These are phyloP conservation scores for Botrytis hyacinthi DNA, from an alignment of 2,329 filamentous ascomycete species.

Conservation along the genomic window DNA sequence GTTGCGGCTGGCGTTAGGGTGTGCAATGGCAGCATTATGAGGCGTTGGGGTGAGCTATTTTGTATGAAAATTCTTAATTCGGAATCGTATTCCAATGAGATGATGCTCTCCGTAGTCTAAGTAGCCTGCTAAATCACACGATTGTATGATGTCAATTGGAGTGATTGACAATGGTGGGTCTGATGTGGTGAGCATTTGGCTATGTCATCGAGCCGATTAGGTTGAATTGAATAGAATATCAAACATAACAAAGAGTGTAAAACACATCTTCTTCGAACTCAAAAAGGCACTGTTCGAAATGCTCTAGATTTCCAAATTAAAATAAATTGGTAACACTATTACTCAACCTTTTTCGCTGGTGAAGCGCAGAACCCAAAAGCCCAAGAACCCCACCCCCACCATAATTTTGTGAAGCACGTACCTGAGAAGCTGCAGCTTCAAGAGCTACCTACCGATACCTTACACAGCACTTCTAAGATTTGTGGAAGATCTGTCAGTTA, in stretches of 20 bases:
- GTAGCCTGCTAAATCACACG: background rate
- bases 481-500: background rate
- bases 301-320: background rate
- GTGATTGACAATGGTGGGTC: background rate
- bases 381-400: constrained; percentile 8
- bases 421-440: background rate
- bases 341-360: background rate
- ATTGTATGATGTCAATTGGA: background rate
- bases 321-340: background rate
- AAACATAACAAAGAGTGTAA: background rate
- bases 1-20: constrained; percentile 5
- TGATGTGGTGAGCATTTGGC: background rate
- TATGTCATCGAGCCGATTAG: background rate
- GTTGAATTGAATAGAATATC: background rate
- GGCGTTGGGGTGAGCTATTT: constrained; percentile 17
- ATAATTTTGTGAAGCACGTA: constrained; percentile 8
- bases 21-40: constrained; percentile 11
- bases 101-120: background rate
- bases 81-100: background rate
- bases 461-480: background rate
- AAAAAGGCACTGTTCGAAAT: background rate
- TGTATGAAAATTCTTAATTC: background rate
- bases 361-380: background rate
- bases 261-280: background rate
- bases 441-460: background rate